Evolutionary conservation across 768 basidiomycete species (phyloP), one percentile per base, ranked within the genome.

Genomic region (Tylopilus sp.): DNA sequence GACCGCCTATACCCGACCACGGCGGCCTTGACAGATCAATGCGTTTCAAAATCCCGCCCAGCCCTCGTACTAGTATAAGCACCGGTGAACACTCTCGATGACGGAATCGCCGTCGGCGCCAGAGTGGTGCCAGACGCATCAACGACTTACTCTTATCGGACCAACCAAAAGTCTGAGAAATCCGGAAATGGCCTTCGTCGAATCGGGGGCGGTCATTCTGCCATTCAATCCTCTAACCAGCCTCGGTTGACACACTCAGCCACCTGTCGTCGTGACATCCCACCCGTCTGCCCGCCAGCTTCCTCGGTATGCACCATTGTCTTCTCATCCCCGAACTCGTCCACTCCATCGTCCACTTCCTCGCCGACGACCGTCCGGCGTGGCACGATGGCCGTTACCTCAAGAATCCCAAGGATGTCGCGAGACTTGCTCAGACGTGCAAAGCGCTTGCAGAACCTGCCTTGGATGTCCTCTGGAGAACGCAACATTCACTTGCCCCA

Each of bases 391-490:
- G 53, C 24, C 57, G 50, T 36, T 64, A 56, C 37, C 56, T 60
- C 26, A 56, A 34, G 29, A 65, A 68, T 38, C 43, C 57, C 7
- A 49, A 34, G 10, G 60, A 71, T 31, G 48, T 70, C 28, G 65
- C 68, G 4, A 62, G 47, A 37, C 60, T 70, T 6, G 65, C 70
- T 7, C 58, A 52, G 51, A 70, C 70, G 4, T 70, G 69, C 44
- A 70, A 61, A 24, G 33, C 52, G 22, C 59, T 69, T 41, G 53
- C 58, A 40, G 70, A 65, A 19, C 64, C 60, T 4, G 61, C 67
- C n/a, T 58, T 69, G 22, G 69, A 69, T 40, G 52, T 67, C 28
- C 68, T 69, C 31, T 69, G 68, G 68, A 47, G 22, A 40, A 67
- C 60, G 2, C 68, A 70, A 41, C 63, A 65, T 48, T 66, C 68